Conservation (phyloP, 257 asterid genomes). For the Petrea volubilis region DNA sequence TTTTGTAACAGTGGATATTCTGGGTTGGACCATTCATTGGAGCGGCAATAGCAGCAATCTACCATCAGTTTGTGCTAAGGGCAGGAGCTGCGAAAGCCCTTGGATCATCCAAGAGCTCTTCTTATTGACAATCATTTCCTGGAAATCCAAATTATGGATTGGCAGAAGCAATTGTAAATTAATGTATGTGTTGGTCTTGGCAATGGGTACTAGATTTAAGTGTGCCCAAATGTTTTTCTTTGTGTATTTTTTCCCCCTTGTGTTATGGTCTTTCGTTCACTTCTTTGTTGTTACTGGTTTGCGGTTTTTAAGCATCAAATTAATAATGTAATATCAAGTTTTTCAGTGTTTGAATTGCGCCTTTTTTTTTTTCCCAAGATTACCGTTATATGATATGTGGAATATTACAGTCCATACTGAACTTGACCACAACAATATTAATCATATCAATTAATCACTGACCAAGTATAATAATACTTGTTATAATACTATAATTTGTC, state of each 20-base stretch:
- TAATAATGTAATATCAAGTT: background rate
- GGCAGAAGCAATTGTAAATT: background rate
- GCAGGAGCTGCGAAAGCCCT: constrained; percentile 66
- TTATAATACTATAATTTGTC: too few species aligned
- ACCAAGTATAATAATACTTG: too few species aligned
- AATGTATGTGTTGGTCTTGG: background rate
- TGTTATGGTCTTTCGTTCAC: background rate
- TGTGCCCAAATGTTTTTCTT: constrained; percentile 6
- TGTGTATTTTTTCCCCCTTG: background rate
- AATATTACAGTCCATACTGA: too few species aligned
- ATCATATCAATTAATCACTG: too few species aligned
- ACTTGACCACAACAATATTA: too few species aligned
- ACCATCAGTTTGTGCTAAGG: constrained; percentile 58
- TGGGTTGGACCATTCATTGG: constrained; percentile 85
- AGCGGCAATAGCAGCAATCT: constrained; percentile 74
- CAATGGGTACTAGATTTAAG: constrained; percentile 16
- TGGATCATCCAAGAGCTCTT: constrained; percentile 60
- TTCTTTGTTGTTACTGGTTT: background rate
- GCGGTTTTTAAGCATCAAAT: background rate
- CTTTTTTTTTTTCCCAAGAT: background rate
- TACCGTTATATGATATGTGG: too few species aligned
- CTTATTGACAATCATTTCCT: constrained; percentile 16
- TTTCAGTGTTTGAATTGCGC: background rate
- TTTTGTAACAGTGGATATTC: constrained; percentile 54
- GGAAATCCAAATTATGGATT: constrained; percentile 1